A percentile compares a stretch with the other conserved stretches of the same genome.
Evolutionary conservation across 2,329 filamentous ascomycete species (phyloP).

Genomic region (Ascochyta pisi): DNA sequence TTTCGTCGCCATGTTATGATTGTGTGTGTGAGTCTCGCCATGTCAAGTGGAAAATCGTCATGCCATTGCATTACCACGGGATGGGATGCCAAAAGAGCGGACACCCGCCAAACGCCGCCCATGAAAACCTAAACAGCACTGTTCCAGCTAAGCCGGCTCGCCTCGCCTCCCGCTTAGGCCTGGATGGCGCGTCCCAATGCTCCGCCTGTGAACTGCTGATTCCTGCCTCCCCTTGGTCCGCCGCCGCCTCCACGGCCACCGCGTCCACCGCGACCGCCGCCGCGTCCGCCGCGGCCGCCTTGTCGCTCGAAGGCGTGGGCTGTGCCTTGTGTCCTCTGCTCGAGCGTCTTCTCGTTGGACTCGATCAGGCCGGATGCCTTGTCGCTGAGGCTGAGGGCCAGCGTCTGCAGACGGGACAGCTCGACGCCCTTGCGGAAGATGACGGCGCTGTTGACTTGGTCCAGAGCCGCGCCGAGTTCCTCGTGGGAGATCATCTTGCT

Average conservation of each 20-base stretch:
- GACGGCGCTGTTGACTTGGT: conserved; percentile 96
- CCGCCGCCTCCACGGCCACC: conserved; percentile 72
- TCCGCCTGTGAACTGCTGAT: conserved; percentile 82
- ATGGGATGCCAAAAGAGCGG: conserved; percentile 5
- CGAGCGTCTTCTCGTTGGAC: conserved; percentile 94
- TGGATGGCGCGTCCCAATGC: conserved; percentile 69
- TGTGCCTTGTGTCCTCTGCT: conserved; percentile 95
- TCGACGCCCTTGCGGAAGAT: conserved; percentile 99
- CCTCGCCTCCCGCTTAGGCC: conserved; percentile 42
- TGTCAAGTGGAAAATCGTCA: conserved; percentile 8
- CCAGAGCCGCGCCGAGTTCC: conserved; percentile 92
- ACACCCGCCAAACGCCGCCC: conserved; percentile 16
- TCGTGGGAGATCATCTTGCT: conserved; percentile 99
- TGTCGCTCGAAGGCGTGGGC: conserved; percentile 95
- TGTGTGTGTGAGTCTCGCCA: not conserved
- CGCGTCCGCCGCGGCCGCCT: conserved; percentile 75
- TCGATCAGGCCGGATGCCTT: conserved; percentile 97
- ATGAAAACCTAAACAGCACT: conserved; percentile 19
- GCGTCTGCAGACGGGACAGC: conserved; percentile 91
- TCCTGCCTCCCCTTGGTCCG: conserved; percentile 62
- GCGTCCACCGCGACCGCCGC: conserved; percentile 64
- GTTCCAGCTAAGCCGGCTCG: not conserved
- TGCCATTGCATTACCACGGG: conserved; percentile 20
- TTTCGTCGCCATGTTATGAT: too few species aligned
- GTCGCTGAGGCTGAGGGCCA: conserved; percentile 92